Conservation (phyloP, 768 basidiomycete species). For the Lentinula boryana region DNA sequence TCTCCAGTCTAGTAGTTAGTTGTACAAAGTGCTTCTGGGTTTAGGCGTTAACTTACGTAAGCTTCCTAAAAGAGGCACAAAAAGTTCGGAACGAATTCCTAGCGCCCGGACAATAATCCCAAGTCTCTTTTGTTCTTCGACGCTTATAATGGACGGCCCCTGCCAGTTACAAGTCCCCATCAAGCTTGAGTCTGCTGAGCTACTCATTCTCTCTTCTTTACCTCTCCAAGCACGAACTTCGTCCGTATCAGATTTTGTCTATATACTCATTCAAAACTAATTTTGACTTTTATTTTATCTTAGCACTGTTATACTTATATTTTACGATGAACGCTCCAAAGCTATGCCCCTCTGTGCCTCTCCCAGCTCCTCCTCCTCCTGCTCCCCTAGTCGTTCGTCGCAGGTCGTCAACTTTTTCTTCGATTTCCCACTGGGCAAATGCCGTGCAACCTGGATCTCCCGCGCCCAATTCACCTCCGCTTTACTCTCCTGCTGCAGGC, state of each 20-base stretch:
- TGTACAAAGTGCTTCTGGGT: not conserved
- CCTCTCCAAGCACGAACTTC: not conserved
- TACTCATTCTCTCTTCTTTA: not conserved
- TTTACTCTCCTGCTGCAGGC: slow-evolving; percentile 14
- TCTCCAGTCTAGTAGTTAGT: not conserved
- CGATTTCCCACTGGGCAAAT: slow-evolving; percentile 36
- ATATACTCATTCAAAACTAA: not conserved
- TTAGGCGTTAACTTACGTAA: not conserved
- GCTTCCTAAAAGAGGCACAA: not conserved
- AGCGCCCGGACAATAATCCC: not conserved
- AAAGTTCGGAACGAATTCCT: not conserved
- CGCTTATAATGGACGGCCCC: not conserved
- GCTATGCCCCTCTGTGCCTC: not conserved
- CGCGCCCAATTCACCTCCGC: slow-evolving; percentile 2
- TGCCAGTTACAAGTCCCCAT: not conserved
- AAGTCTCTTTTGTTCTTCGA: not conserved
- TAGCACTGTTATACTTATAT: not conserved
- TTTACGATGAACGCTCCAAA: slow-evolving; percentile 3
- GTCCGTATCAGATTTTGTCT: not conserved
- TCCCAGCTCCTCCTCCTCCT: not conserved
- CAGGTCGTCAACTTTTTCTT: slow-evolving; percentile 11
- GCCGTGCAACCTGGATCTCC: slow-evolving; percentile 31
- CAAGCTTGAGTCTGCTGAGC: slow-evolving; percentile 1
- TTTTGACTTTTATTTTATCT: not conserved
- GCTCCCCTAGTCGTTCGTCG: not conserved